phyloP scores from a whole-genome alignment of 441 rosid species.

The Corymbia calophylla region DNA sequence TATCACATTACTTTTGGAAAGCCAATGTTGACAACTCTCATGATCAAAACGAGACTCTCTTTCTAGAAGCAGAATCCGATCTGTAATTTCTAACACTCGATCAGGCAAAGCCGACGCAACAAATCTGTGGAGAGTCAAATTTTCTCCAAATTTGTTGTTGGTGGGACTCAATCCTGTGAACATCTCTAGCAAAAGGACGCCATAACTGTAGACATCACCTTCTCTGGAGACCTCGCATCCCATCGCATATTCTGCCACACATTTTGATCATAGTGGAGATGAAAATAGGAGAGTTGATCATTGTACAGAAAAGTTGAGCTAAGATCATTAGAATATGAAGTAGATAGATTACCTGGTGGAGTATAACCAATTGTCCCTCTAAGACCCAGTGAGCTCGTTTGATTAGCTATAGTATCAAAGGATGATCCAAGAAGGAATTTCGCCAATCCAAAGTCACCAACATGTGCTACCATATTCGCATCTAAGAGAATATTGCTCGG shows the following conservation, averaged over 20 bases:
- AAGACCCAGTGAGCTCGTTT: neutral
- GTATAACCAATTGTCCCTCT: neutral
- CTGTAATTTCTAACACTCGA: neutral
- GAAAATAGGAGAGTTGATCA: neutral
- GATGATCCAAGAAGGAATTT: neutral
- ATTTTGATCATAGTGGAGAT: neutral
- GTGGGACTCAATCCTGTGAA: neutral
- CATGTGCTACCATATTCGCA: neutral
- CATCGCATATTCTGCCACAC: neutral
- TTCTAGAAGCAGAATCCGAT: neutral
- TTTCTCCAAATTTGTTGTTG: rapidly evolving
- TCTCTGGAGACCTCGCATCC: neutral
- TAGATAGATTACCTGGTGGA: neutral
- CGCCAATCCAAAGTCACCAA: neutral
- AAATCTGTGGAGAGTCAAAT: neutral
- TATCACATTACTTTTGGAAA: neutral
- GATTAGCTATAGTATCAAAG: neutral
- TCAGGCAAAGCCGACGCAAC: neutral
- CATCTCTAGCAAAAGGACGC: neutral
- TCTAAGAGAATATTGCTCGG: neutral
- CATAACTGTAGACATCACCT: neutral
- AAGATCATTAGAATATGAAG: neutral
- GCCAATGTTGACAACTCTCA: neutral
- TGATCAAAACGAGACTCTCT: neutral
- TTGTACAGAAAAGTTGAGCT: neutral